Base-by-base conservation (phyloP, 2,329 filamentous ascomycete species). In the Emmonsiellopsis sp. region DNA sequence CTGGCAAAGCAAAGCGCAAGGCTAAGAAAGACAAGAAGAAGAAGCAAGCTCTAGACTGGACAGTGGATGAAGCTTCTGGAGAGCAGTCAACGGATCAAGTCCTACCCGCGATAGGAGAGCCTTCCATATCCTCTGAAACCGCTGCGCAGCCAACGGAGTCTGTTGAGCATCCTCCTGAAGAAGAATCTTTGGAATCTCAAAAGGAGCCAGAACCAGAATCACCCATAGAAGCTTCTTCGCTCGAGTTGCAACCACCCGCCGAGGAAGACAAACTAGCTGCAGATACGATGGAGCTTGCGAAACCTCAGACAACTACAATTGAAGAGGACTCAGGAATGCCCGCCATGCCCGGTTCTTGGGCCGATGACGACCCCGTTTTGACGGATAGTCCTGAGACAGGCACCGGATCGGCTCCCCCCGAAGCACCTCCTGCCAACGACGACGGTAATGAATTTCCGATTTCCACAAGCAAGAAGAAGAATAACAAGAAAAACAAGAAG, bases 361-460 rank as follows among this genome's bases (percentile, higher is more conserved):
- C 15, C 7, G 38, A 34, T 44, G 52, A 53, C 53, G 51, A 58
- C 50, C 63, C 62, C 52, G 40, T 57, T 43, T 58, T 58, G 54
- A 56, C 50, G 35, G 49, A 50, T 20, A 34, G 50, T 44, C n/a
- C 56, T 58, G 61, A 64, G 53, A 49, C 11, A 49, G 47, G 16
- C 47, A 65, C 60, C 60, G 64, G 61, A 61, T 50, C 58, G 60
- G 60, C 61, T 50, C 58, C 50, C 34, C 55, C 53, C 53, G 57
- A 61, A 53, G 57, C 53, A 58, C 65, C 65, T 65, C 38, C 38
- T 42, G 20, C 38, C 49, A 49, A 72, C 65, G 63, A 68, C 64
- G 69, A 73, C 63, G 70, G 70, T 73, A 72, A 73, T 70, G 69
- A 73, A 60, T 65, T 69, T 67, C 70, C 71, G 68, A 68, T 65